Conservation (phyloP, 2,329 filamentous ascomycete genomes). For the Pyrenochaeta sp. region DNA sequence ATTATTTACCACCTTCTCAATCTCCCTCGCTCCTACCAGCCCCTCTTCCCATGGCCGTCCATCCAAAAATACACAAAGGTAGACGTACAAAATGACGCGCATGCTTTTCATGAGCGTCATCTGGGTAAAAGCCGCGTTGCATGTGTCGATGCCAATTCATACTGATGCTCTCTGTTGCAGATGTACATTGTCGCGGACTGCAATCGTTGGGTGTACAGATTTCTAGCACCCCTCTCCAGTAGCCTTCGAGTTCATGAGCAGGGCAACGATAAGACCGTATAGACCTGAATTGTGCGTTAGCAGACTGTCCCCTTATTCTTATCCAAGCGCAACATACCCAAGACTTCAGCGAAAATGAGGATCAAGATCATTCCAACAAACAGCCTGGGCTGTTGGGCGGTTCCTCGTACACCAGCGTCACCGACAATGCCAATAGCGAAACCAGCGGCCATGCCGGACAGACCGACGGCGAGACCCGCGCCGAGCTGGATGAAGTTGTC, state of each 20-base stretch:
- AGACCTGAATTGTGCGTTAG: constrained; percentile 70
- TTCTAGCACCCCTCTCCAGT: constrained; percentile 30
- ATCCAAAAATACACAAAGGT: constrained; percentile 44
- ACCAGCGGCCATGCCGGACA: constrained; percentile 91
- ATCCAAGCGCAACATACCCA: constrained; percentile 71
- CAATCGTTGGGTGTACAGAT: constrained; percentile 21
- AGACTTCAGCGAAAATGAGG: constrained; percentile 99
- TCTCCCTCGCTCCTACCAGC: constrained; percentile 8
- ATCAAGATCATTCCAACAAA: constrained; percentile 99
- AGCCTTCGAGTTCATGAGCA: constrained; percentile 98
- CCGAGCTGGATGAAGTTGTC: constrained; percentile 63
- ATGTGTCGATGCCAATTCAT: constrained; percentile 24
- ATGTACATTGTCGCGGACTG: constrained; percentile 38
- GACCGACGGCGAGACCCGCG: constrained; percentile 67
- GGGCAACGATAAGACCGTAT: constrained; percentile 97
- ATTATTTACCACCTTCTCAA: constrained; percentile 40
- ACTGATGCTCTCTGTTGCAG: constrained; percentile 37
- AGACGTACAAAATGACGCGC: constrained; percentile 47
- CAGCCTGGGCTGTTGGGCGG: constrained; percentile 82
- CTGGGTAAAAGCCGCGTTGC: constrained; percentile 28
- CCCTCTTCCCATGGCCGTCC: constrained; percentile 3
- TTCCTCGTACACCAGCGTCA: constrained; percentile 88
- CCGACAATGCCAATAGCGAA: constrained; percentile 72
- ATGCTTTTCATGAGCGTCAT: constrained; percentile 35
- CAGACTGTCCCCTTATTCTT: background rate